Base-by-base conservation (phyloP, 192 early-diverging fungal genomes). In the Coemansia sp. region DNA sequence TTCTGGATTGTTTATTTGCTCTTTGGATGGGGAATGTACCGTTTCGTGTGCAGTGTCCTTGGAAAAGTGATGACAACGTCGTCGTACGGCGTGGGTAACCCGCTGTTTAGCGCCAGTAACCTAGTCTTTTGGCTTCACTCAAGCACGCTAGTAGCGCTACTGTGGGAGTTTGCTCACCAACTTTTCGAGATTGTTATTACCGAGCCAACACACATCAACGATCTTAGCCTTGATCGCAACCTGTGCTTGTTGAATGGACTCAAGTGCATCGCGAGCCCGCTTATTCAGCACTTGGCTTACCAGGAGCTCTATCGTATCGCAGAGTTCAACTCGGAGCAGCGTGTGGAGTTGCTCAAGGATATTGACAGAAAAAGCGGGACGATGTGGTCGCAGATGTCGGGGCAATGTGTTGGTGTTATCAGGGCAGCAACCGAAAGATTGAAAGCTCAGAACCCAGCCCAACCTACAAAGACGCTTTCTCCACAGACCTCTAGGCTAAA, bases 141-240 rank as follows among this genome's bases (percentile, higher is more conserved):
- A 38, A 53, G 72, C 41, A 68, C 69, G 41, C 45, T 73, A 56
- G 68, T 60, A 20, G 64, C 68, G 24, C 64, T 78, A 20, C 65
- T 66, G 10, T 83, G 81, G 81, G 81, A 83, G 65, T 59, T 78
- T 48, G 70, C 81, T 6, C 81, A 83, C n/a, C 81, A 72, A 63
- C 62, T 83, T 57, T 83, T 78, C 52, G 81, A 78, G 69, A 65
- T 69, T n/a, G 51, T 83, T 51, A 43, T 68, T 23, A 78, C 81
- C 0, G 76, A 78, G 66, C 76, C 76, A 2, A 83, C 81, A 12
- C 75, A 60, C 30, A 83, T 83, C 62, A 78, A 75, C 56, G 69
- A 72, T 66, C 67, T 83, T 21, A 83, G 81, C 33, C 64, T 64
- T 20, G 81, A 83, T 64, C 69, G 66, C 39, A 83, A 78, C 45